Base-by-base conservation (phyloP, 2,329 filamentous ascomycete genomes). In the Ophiostoma pallidulum region DNA sequence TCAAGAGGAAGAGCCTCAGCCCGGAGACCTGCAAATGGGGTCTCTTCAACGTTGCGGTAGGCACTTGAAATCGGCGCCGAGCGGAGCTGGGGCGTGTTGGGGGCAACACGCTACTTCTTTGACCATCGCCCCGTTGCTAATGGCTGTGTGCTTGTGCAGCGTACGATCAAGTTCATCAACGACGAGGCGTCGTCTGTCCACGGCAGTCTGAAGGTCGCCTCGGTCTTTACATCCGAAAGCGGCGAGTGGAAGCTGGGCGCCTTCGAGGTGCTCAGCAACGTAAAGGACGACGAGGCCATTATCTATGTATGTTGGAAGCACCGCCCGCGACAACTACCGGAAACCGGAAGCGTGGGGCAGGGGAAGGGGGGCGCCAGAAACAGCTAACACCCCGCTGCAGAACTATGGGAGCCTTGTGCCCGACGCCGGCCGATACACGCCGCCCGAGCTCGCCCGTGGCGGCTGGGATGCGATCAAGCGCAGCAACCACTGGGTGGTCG, bases 1-100 rank as follows among this genome's bases (percentile, higher is more conserved):
- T 94, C 40, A 88, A 85, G 68, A 75, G 91, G 57, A 90, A 87
- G 69, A 92, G 86, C 61, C 65, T 97, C 52, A 89, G 81, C 51
- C 82, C 88, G 35, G 92, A 97, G 69, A 97, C 91, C 1, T 79
- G 92, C 41, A 98, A 96, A 78, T 98, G 92, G 92, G 92, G 92
- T 0, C 67, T 98, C 35, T 86, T 88, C 64, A 86, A 80, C 57
- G 71, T 97, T 54, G 89, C 92, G 56, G 85, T 89, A 74, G 38
- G 51, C 20, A 6, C 10, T 28, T 28, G 6, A 28, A 28, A 28
- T 28, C 10, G n/a, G n/a, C n/a, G n/a, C n/a, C n/a, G 31, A 33
- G 14, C 10, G 5, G 31, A 14, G 31, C 5, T 1, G 71, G 51
- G 36, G n/a, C n/a, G n/a, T n/a, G n/a, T n/a, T n/a, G n/a, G n/a